phyloP scores from a whole-genome alignment of 768 basidiomycete species.

The Cystoderma amianthinum region DNA sequence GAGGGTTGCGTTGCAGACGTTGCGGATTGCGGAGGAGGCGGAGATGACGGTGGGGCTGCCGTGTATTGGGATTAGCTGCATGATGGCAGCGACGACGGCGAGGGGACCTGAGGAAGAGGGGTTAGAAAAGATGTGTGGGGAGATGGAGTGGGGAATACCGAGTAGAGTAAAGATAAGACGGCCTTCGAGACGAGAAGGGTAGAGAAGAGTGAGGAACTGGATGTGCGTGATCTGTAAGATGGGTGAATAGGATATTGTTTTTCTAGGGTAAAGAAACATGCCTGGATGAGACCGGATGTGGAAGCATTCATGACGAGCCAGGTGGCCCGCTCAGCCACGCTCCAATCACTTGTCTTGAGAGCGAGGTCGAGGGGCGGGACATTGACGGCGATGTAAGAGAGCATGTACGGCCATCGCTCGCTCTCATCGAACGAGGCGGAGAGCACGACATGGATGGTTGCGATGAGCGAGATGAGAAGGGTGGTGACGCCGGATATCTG shows the following conservation, averaged over 20 bases:
- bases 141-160: constrained; percentile 28
- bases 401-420: constrained; percentile 89
- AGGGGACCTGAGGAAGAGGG: constrained; percentile 52
- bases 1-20: constrained; percentile 95
- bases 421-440: constrained; percentile 53
- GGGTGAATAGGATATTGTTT: background rate
- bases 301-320: constrained; percentile 90
- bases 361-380: constrained; percentile 50
- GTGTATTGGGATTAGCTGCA: constrained; percentile 77
- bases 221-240: constrained; percentile 83
- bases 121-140: background rate
- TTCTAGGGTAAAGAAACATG: constrained; percentile 23
- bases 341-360: constrained; percentile 43
- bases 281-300: constrained; percentile 81
- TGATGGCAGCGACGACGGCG: constrained; percentile 74
- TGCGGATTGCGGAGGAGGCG: constrained; percentile 71
- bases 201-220: constrained; percentile 92
- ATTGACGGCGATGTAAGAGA: constrained; percentile 81
- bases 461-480: constrained; percentile 70
- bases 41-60: constrained; percentile 28
- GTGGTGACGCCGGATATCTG: constrained; percentile 81
- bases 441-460: constrained; percentile 73
- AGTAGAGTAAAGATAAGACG: constrained; percentile 81
- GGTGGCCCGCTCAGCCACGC: constrained; percentile 50
- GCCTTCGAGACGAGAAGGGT: constrained; percentile 85